Evolutionary conservation across 2,329 filamentous ascomycete genomes (phyloP), one percentile per base, ranked within the genome.

Genomic region (Falciphora oryzae): DNA sequence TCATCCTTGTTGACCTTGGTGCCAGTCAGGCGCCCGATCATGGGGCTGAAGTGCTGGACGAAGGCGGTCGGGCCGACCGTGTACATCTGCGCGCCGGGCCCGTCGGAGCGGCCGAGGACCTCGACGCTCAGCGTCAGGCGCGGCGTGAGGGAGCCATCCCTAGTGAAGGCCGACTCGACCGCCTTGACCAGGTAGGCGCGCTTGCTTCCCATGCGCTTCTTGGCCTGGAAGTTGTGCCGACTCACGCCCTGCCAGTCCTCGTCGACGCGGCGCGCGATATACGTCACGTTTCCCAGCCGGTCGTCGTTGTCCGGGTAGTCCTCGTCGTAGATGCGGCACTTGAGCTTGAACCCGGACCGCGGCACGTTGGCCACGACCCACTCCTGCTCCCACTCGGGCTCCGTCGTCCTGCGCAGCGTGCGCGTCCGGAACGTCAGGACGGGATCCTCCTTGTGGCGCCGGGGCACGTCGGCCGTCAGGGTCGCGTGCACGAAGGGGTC

Each of bases 331-430:
- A 98, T 77, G 63, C 91, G 85, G 67, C 91, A 92, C 74, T 97
- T 97, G 69, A 98, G 82, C 65, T 83, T 84, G 77, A 97, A 96
- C 4, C 93, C 93, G 0, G 84, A 86, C 0, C 88, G 80, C 0
- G 94, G 93, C 2, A 97, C 84, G 69, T 97, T 96, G 66, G 91
- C 92, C 29, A 98, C 89, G 28, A 92, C 83, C 94, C 94, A 98
- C 66, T 92, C 85, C 53, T 89, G 86, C 61, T 96, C 83, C 94
- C 94, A 98, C 61, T 80, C 81, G 0, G 94, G 93, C 70, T 93
- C 85, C 1, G 86, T 89, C 57, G 84, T 88, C 68, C 83, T 85
- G 65, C 90, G 85, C 44, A 93, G 77, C 0, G 94, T 97, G 0
- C 83, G 86, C 0, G 92, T 96, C 59, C 94, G 87, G 73, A 91